Evolutionary conservation across 2,329 filamentous ascomycete species (phyloP).

Genomic region (Phaeosphaeria sp.): DNA sequence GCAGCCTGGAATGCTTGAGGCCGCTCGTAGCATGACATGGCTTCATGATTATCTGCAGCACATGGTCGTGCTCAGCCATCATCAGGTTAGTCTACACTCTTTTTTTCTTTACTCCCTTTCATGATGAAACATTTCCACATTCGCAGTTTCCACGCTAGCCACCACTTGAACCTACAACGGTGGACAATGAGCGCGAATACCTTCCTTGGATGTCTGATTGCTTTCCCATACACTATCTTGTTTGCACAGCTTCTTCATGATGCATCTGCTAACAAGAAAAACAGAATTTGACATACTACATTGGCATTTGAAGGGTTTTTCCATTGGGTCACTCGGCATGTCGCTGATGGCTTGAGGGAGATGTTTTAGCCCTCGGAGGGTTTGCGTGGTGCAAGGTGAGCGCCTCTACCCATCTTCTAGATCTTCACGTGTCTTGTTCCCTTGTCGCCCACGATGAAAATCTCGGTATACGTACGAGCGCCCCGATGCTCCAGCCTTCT

Average conservation of each 20-base stretch:
- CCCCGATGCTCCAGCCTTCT: too few species aligned
- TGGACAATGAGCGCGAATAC: constrained; percentile 69
- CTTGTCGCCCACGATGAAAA: too few species aligned
- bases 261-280: constrained; percentile 23
- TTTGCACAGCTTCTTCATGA: constrained; percentile 7
- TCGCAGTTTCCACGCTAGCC: constrained; percentile 90
- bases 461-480: too few species aligned
- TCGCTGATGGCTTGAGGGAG: background rate
- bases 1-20: too few species aligned
- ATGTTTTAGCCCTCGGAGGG: background rate
- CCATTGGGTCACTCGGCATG: background rate
- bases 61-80: too few species aligned
- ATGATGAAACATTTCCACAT: constrained; percentile 82
- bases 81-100: constrained; percentile 40
- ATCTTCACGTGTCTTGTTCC: too few species aligned
- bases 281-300: constrained; percentile 9
- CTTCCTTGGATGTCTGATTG: constrained; percentile 82
- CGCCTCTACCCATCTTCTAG: too few species aligned
- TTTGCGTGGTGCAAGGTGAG: background rate
- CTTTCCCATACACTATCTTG: constrained; percentile 5
- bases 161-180: constrained; percentile 68
- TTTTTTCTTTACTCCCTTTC: constrained; percentile 26
- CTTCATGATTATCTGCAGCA: background rate
- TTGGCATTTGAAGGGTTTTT: background rate
- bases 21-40: constrained; percentile 2